Base-by-base conservation (phyloP, 2,329 filamentous ascomycete genomes). In the Neonectria hederae region DNA sequence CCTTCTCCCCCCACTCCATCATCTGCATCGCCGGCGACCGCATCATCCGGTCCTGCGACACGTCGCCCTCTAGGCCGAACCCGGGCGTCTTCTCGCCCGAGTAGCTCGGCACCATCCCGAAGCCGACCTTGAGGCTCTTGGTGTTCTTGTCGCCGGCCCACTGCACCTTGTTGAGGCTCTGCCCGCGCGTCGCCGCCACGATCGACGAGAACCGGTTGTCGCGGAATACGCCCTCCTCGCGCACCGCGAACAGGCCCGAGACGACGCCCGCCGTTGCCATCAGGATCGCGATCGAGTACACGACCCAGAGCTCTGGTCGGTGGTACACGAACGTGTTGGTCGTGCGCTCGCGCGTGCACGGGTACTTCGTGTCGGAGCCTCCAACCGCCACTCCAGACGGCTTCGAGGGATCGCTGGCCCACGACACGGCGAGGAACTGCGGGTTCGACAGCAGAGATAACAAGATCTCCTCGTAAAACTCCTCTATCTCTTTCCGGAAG, bases 401-500 rank as follows among this genome's bases (percentile, higher is more conserved):
- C 19, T 62, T 32, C 0, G 65, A 63, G 3, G 70, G 59, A 17
- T 74, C 54, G 13, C 35, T 60, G 8, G 72, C 72, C 72, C 72
- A 74, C 1, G 72, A 72, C 1, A 74, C 72, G 9, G 55, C 59
- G 19, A 73, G 63, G 61, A 74, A 69, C 40, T 72, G 70, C 11
- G 72, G 72, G 51, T 74, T 66, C 0, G 72, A 74, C 26, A 74
- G 54, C 46, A 74, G 64, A 2, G 72, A 74, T 6, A 74, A 6
- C 0, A 74, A 19, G 11, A 74, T 72, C 8, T 74, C 71, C n/a
- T 74, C 72, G 7, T 74, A 72, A 7, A 74, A 69, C n/a, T 62
- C 58, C 21, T 72, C 70, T 2, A 74, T 8, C 52, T 72, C 65
- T 0, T 57, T 45, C 5, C 48, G 40, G 5, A 74, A 74, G 32